A percentile compares a stretch with the other conserved stretches of the same genome.
These are phyloP conservation scores for Lentinus brumalis DNA, from an alignment of 768 basidiomycete species.

Conservation along the genomic window DNA sequence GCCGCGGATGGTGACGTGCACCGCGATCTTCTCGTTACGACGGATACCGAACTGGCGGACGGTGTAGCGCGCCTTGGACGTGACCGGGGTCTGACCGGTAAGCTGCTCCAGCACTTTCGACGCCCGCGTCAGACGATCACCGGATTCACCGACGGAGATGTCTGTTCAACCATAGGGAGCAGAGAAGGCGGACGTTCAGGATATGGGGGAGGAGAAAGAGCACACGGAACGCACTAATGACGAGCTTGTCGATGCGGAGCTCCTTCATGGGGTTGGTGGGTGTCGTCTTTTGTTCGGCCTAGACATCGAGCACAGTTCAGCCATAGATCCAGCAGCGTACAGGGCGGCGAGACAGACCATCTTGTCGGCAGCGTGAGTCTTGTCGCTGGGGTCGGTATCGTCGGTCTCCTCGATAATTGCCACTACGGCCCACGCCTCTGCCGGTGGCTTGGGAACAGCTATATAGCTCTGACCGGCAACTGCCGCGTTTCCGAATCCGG, in stretches of 20 bases:
- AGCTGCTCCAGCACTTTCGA: conserved; percentile 99
- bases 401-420: conserved; percentile 10
- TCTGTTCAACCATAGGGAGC: conserved; percentile 48
- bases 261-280: conserved; percentile 96
- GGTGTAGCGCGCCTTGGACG: conserved; percentile 99
- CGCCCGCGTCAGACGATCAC: conserved; percentile 97
- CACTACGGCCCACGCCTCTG: neutral
- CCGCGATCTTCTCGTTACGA: conserved; percentile 99
- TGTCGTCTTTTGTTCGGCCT: conserved; percentile 89
- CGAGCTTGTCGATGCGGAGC: conserved; percentile 96
- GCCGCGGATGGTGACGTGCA: conserved; percentile 97
- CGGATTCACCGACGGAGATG: conserved; percentile 99
- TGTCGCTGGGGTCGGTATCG: conserved; percentile 21
- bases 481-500: neutral
- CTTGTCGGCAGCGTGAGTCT: conserved; percentile 23
- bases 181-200: conserved; percentile 15
- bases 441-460: conserved; percentile 28
- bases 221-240: conserved; percentile 82
- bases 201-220: neutral
- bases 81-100: conserved; percentile 98
- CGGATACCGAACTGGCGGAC: conserved; percentile 99
- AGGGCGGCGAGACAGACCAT: conserved; percentile 16
- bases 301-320: conserved; percentile 15
- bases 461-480: conserved; percentile 17
- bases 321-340: neutral